A percentile compares a stretch with the other conserved stretches of the same genome.
Evolutionary conservation across 2,329 filamentous ascomycete genomes (phyloP).

Genomic region (Tolypocladium amazonense): DNA sequence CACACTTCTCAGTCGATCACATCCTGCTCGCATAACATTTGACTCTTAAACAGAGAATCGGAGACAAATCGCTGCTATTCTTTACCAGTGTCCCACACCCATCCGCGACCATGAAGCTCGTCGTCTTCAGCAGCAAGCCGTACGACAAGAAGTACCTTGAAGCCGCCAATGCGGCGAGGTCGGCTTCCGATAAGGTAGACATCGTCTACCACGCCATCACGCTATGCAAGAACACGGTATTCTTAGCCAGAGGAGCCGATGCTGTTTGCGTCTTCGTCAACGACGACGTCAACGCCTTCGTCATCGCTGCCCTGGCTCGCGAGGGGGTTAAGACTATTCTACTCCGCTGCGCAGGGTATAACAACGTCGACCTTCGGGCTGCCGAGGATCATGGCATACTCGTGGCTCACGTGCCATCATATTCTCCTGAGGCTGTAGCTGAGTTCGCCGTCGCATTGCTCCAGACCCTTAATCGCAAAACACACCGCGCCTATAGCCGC

Average conservation of each 20-base stretch:
- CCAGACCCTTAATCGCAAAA: slow-evolving; percentile 57
- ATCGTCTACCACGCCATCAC: slow-evolving; percentile 48
- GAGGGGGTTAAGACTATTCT: slow-evolving; percentile 47
- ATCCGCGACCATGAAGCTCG: slow-evolving; percentile 37
- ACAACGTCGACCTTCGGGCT: slow-evolving; percentile 51
- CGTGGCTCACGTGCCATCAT: slow-evolving; percentile 56
- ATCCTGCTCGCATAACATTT: too few species aligned
- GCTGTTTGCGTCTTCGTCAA: slow-evolving; percentile 63
- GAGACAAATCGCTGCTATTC: too few species aligned
- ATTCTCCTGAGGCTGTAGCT: slow-evolving; percentile 59
- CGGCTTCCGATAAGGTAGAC: slow-evolving; percentile 9
- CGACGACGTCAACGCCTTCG: slow-evolving; percentile 40
- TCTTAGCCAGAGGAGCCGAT: slow-evolving; percentile 38
- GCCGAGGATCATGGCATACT: slow-evolving; percentile 46
- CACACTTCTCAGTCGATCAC: too few species aligned
- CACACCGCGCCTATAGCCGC: slow-evolving; percentile 57
- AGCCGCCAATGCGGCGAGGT: slow-evolving; percentile 22
- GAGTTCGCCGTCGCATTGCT: slow-evolving; percentile 59
- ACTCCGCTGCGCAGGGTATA: slow-evolving; percentile 58
- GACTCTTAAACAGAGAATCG: too few species aligned
- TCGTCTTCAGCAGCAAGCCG: slow-evolving; percentile 38
- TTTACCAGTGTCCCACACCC: too few species aligned
- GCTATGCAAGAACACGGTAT: slow-evolving; percentile 43
- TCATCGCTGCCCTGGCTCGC: slow-evolving; percentile 39
- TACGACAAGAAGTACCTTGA: slow-evolving; percentile 22